A percentile compares a stretch with the other conserved stretches of the same genome.
Evolutionary conservation across 495 filamentous ascomycete genomes (phyloP).

Genomic region (Neurospora pannonica): DNA sequence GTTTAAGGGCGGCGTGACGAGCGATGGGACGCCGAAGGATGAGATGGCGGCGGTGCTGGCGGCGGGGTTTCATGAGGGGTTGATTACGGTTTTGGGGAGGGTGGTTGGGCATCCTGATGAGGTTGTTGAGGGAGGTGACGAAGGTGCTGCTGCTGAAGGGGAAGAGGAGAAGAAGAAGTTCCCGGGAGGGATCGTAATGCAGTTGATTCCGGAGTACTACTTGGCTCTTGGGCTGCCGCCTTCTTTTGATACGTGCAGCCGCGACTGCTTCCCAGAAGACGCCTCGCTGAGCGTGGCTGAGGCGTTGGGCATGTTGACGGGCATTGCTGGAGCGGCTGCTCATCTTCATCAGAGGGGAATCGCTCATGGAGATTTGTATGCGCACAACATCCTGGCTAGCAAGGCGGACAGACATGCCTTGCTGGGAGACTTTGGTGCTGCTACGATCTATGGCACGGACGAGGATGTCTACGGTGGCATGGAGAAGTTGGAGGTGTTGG

Average conservation of each 20-base stretch:
- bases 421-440: constrained; percentile 35
- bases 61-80: constrained; percentile 34
- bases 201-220: constrained; percentile 23
- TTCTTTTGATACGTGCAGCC: constrained; percentile 23
- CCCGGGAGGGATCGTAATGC: constrained; percentile 32
- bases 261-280: constrained; percentile 27
- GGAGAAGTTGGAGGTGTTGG: constrained; percentile 36
- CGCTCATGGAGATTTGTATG: constrained; percentile 33
- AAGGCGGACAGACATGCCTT: constrained; percentile 28
- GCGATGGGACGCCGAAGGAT: constrained; percentile 33
- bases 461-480: constrained; percentile 7
- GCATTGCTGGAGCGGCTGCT: constrained; percentile 27
- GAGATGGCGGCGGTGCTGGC: constrained; percentile 34
- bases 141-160: background rate
- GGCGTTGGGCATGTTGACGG: constrained; percentile 26
- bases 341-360: constrained; percentile 35
- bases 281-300: constrained; percentile 16
- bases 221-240: constrained; percentile 18
- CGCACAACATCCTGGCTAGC: constrained; percentile 36
- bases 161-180: background rate
- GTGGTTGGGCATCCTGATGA: constrained; percentile 32
- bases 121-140: background rate
- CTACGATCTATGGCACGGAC: constrained; percentile 29
- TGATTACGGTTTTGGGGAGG: constrained; percentile 33
- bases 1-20: constrained; percentile 30